A percentile compares a stretch with the other conserved stretches of the same genome.
Conservation (phyloP, 768 basidiomycete genomes). For the Tricholomella constricta region DNA sequence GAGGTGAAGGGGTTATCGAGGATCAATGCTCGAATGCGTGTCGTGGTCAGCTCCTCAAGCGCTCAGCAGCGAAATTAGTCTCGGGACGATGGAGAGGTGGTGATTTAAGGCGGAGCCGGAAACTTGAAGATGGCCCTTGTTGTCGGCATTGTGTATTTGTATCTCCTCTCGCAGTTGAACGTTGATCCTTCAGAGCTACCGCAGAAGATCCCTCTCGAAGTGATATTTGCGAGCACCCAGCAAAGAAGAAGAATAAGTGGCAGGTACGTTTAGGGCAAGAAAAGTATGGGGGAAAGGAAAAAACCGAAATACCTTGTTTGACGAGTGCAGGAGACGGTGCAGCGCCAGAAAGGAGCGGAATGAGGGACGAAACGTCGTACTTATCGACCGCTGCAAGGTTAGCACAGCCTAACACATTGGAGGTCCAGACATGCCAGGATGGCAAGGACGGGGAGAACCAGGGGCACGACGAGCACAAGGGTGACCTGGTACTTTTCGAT, state of each 20-base stretch:
- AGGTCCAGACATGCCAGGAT: constrained; percentile 61
- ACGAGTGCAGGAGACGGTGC: constrained; percentile 74
- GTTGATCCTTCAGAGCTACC: too few relatives aligned
- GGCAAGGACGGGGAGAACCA: constrained; percentile 76
- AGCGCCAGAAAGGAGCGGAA: constrained; percentile 68
- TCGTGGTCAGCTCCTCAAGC: constrained; percentile 5
- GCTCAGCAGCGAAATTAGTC: too few relatives aligned
- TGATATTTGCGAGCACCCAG: too few relatives aligned
- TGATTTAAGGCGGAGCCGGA: too few relatives aligned
- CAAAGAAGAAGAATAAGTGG: too few relatives aligned
- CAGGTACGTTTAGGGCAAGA: too few relatives aligned
- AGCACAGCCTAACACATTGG: too few relatives aligned
- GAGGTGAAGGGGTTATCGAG: constrained; percentile 54
- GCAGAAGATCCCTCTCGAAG: too few relatives aligned
- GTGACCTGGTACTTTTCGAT: constrained; percentile 70
- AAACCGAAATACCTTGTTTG: constrained; percentile 38
- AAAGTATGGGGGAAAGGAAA: constrained; percentile 25
- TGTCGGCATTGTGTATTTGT: too few relatives aligned
- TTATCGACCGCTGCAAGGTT: constrained; percentile 63
- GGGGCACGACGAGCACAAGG: constrained; percentile 67
- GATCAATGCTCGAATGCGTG: constrained; percentile 37
- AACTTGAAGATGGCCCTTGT: too few relatives aligned
- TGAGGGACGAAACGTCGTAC: constrained; percentile 65
- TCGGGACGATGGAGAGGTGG: too few relatives aligned
- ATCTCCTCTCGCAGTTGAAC: too few relatives aligned